phyloP scores from a whole-genome alignment of 1,284 basidiomycete genomes.

The Trichosporon sp. region DNA sequence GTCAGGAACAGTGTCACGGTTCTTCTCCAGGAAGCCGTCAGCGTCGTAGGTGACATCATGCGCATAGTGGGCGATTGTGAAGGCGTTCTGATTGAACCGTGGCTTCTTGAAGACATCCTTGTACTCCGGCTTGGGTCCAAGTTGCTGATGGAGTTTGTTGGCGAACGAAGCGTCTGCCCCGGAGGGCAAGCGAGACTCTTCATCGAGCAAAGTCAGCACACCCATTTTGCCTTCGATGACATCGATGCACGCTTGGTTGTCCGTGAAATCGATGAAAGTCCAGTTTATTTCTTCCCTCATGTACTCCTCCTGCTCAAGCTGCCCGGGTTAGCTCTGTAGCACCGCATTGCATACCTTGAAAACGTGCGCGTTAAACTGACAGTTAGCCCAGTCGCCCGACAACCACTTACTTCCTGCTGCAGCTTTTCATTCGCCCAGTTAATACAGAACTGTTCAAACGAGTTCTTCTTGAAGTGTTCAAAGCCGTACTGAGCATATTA shows the following conservation, averaged over 20 bases:
- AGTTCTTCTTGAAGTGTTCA: conserved; percentile 97
- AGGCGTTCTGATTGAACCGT: conserved; percentile 91
- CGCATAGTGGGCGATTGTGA: conserved; percentile 98
- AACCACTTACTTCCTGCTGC: conserved; percentile 73
- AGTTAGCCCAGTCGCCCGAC: conserved; percentile 14
- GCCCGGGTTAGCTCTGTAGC: not conserved
- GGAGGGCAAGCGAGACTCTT: conserved; percentile 93
- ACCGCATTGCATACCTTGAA: conserved; percentile 60
- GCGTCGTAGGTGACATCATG: conserved; percentile 97
- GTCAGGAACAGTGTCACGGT: conserved; percentile 96
- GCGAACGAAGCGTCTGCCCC: conserved; percentile 91
- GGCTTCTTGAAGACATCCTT: conserved; percentile 95
- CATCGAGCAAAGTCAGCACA: conserved; percentile 89
- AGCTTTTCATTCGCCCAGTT: conserved; percentile 99
- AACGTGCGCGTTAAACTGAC: conserved; percentile 92
- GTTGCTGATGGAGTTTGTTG: conserved; percentile 86
- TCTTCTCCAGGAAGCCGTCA: conserved; percentile 98
- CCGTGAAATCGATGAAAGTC: conserved; percentile 99
- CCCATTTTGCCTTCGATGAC: conserved; percentile 97
- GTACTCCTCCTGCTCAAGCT: conserved; percentile 98
- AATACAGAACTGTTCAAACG: conserved; percentile 99
- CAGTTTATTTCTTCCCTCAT: conserved; percentile 97
- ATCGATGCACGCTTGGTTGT: conserved; percentile 98
- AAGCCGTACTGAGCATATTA: conserved; percentile 65
- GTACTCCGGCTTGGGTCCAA: conserved; percentile 71